These are phyloP conservation scores for Wickerhamiella occidentalis DNA, from an alignment of 805 yeast genomes.

Conservation along the genomic window DNA sequence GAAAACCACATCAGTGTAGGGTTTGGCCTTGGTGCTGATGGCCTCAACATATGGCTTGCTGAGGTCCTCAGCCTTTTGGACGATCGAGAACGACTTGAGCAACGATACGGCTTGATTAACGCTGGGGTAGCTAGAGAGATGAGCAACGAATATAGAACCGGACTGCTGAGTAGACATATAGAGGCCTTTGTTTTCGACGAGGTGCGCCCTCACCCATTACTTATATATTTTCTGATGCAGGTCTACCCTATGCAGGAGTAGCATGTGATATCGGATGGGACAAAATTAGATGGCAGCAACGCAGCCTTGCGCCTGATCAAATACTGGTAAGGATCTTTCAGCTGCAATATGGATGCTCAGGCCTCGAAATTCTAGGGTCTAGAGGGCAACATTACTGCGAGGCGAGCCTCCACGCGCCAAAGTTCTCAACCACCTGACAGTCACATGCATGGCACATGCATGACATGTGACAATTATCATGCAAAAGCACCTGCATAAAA, in stretches of 20 bases:
- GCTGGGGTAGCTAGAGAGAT: slow-evolving; percentile 41
- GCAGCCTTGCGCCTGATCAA: background rate
- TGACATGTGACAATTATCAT: slow-evolving; percentile 1
- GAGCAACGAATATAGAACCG: slow-evolving; percentile 33
- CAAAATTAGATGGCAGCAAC: background rate
- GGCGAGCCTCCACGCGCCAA: background rate
- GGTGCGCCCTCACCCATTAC: background rate
- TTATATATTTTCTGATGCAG: slow-evolving; percentile 1
- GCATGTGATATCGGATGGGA: slow-evolving; percentile 2
- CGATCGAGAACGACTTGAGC: slow-evolving; percentile 46
- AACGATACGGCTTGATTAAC: slow-evolving; percentile 46
- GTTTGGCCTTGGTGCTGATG: slow-evolving; percentile 1
- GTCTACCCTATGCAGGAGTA: background rate
- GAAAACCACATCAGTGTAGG: slow-evolving; percentile 1
- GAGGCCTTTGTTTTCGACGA: background rate
- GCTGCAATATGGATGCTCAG: background rate
- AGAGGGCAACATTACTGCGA: background rate
- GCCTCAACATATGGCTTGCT: slow-evolving; percentile 11
- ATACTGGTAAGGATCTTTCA: background rate
- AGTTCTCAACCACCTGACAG: slow-evolving; percentile 1
- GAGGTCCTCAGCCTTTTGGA: slow-evolving; percentile 25
- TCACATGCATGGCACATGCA: background rate
- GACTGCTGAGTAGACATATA: background rate
- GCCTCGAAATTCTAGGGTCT: too few species aligned
- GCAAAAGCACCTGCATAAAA: background rate